Conservation (phyloP, 1,284 basidiomycete species). For the Fomitopsis palustris region DNA sequence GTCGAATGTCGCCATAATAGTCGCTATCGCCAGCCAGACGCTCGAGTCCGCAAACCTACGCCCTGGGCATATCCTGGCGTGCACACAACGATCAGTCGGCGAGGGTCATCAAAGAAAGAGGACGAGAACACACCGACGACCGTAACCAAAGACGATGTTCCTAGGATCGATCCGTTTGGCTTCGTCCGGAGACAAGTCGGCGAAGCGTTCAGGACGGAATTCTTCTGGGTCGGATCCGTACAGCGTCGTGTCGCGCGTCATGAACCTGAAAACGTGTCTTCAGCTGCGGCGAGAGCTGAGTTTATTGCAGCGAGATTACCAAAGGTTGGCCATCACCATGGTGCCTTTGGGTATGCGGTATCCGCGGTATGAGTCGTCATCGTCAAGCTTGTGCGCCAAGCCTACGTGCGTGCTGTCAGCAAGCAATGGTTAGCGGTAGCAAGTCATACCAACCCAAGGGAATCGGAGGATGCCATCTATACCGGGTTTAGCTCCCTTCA, state of each 20-base stretch:
- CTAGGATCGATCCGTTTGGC: neutral
- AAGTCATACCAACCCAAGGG: neutral
- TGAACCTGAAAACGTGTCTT: constrained; percentile 11
- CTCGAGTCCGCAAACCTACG: constrained; percentile 14
- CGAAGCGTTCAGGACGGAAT: constrained; percentile 9
- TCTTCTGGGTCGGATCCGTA: constrained; percentile 15
- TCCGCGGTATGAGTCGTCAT: constrained; percentile 43
- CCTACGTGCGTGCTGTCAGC: neutral
- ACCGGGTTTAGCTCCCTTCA: neutral
- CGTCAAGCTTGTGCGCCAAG: constrained; percentile 25
- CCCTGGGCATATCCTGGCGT: constrained; percentile 11
- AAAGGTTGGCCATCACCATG: constrained; percentile 45
- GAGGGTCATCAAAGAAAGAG: neutral
- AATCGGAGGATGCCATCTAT: constrained; percentile 12
- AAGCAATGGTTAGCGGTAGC: neutral
- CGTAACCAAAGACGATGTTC: constrained; percentile 13
- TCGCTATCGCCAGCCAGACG: constrained; percentile 17
- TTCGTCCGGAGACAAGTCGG: constrained; percentile 15
- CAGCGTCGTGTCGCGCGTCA: constrained; percentile 13
- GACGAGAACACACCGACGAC: constrained; percentile 2
- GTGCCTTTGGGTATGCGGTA: constrained; percentile 42
- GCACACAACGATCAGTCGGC: neutral
- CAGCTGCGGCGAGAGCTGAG: neutral
- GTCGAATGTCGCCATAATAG: constrained; percentile 12
- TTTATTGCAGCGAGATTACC: constrained; percentile 22